Percentiles rank a stretch among this genome's conserved stretches.
phyloP scores from a whole-genome alignment of 768 basidiomycete genomes.

The Suillus lakei region DNA sequence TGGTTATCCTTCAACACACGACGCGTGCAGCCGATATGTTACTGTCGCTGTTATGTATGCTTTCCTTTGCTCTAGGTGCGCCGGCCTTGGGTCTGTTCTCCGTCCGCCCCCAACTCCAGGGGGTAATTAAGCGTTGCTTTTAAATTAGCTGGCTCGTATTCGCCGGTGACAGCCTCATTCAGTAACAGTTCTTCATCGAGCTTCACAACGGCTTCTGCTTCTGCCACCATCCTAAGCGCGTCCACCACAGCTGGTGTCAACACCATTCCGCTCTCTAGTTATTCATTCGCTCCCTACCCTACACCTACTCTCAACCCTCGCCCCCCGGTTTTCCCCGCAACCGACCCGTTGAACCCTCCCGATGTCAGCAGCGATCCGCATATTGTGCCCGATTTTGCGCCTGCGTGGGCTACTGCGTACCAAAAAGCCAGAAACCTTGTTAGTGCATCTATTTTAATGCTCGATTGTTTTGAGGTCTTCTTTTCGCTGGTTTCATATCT shows the following conservation, averaged over 20 bases:
- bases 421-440: conserved; percentile 51
- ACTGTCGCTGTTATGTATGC: no score
- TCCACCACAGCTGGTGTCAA: conserved; percentile 24
- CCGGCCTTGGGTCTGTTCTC: no score
- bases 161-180: not conserved
- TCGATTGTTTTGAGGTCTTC: not conserved
- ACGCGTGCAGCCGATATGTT: no score
- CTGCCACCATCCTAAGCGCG: not conserved
- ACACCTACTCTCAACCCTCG: conserved; percentile 55
- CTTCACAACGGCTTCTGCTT: not conserved
- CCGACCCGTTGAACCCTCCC: conserved; percentile 57
- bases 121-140: no score
- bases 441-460: conserved; percentile 15
- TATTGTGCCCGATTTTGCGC: conserved; percentile 42
- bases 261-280: conserved; percentile 39
- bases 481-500: not conserved
- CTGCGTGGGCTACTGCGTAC: not conserved
- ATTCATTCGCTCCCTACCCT: conserved; percentile 59
- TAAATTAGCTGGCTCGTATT: not conserved
- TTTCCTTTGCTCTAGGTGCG: no score
- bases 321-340: conserved; percentile 51
- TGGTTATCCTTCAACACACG: no score
- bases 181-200: no score
- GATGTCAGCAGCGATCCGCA: conserved; percentile 43
- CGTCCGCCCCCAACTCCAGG: no score